Conservation (phyloP, 805 yeast genomes). For the Barnettozyma siamensis region DNA sequence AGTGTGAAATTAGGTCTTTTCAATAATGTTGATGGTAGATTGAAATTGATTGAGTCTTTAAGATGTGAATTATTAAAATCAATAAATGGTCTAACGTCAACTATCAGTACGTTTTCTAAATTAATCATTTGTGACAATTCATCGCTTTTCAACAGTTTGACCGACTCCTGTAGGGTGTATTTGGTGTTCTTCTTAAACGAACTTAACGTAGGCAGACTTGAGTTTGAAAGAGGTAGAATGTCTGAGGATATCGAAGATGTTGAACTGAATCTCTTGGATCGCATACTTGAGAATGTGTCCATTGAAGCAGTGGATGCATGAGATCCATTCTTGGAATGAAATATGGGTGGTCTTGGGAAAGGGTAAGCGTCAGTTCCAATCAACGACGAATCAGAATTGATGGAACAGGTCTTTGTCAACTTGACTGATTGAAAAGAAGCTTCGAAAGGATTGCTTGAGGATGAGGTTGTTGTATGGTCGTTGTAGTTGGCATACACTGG, state of each 20-base stretch:
- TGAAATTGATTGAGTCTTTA: conserved; percentile 60
- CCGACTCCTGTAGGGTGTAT: conserved; percentile 13
- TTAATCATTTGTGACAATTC: conserved; percentile 8
- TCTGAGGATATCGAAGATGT: conserved; percentile 12
- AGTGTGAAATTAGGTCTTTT: conserved; percentile 70
- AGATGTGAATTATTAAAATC: conserved; percentile 61
- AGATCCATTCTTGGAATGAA: conserved; percentile 9
- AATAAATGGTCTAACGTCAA: conserved; percentile 79
- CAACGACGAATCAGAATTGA: conserved; percentile 2
- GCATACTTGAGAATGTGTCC: conserved; percentile 15
- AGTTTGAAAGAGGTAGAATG: conserved; percentile 4
- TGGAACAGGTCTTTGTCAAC: not conserved
- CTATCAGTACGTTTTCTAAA: conserved; percentile 33
- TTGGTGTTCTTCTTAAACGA: conserved; percentile 14
- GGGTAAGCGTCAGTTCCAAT: not conserved
- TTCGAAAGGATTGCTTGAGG: conserved; percentile 7
- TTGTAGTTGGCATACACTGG: not conserved
- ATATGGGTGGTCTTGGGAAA: not conserved
- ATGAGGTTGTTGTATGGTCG: not conserved
- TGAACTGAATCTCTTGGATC: conserved; percentile 18
- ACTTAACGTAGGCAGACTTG: conserved; percentile 3
- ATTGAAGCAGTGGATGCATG: conserved; percentile 15
- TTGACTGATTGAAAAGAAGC: conserved; percentile 4
- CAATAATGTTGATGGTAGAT: conserved; percentile 84
- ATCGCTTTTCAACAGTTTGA: conserved; percentile 8